phyloP scores from a whole-genome alignment of 192 early-diverging fungal species.

The Backusella tarrabulga region DNA sequence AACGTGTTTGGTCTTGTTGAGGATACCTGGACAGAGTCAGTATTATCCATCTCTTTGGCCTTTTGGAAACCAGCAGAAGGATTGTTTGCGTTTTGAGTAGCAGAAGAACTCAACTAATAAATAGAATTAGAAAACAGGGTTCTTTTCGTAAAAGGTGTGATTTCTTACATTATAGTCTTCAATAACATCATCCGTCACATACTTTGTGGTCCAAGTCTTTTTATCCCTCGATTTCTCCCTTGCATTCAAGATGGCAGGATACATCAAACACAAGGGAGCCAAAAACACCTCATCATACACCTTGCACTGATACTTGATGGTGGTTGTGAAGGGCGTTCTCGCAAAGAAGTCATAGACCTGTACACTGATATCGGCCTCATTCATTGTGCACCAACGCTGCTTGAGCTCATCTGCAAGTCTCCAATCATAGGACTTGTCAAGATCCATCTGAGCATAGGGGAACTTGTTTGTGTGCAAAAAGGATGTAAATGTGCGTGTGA shows the following conservation, averaged over 20 bases:
- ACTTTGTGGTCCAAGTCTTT: constrained; percentile 18
- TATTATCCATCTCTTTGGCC: background rate
- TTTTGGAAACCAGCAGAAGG: background rate
- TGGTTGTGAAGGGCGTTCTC: constrained; percentile 65
- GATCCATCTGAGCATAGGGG: constrained; percentile 69
- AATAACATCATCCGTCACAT: constrained; percentile 30
- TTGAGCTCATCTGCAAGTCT: constrained; percentile 75
- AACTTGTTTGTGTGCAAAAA: constrained; percentile 67
- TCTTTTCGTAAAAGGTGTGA: too few relatives aligned
- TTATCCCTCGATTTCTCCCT: constrained; percentile 22
- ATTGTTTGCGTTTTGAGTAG: background rate
- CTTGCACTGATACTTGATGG: constrained; percentile 77
- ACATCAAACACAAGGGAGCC: constrained; percentile 54
- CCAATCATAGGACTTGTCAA: constrained; percentile 70
- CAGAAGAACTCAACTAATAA: background rate
- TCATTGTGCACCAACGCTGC: constrained; percentile 81
- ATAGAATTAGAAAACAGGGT: background rate
- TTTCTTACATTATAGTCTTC: constrained; percentile 24
- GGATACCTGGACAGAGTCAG: background rate
- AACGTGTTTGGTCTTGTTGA: constrained; percentile 36
- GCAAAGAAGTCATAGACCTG: constrained; percentile 83
- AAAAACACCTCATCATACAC: constrained; percentile 83
- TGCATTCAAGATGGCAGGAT: constrained; percentile 23
- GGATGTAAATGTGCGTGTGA: constrained; percentile 70
- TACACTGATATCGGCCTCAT: constrained; percentile 80